Evolutionary conservation across 164 flowering plant genomes (phyloP).

Genomic region (Aristolochia californica): DNA sequence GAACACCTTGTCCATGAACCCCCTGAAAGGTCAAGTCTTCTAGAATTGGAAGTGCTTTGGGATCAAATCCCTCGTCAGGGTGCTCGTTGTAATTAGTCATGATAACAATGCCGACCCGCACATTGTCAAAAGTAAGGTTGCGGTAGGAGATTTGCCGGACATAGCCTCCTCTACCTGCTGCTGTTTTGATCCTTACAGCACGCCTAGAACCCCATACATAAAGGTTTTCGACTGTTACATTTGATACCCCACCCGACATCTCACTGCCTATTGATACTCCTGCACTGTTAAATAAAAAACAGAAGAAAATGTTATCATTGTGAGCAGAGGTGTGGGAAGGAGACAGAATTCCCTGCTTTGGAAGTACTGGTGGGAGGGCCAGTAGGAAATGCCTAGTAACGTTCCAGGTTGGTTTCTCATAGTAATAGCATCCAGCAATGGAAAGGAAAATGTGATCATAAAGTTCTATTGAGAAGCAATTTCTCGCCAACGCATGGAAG

Average conservation of each 20-base stretch:
- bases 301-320: background rate
- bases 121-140: conserved; percentile 65
- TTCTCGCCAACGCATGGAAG: too few relatives aligned
- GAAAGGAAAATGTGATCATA: too few relatives aligned
- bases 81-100: conserved; percentile 96
- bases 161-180: conserved; percentile 85
- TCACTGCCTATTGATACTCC: conserved; percentile 97
- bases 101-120: conserved; percentile 80
- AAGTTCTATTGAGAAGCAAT: too few relatives aligned
- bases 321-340: background rate
- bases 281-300: conserved; percentile 37
- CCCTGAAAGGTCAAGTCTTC: conserved; percentile 54
- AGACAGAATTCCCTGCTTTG: background rate
- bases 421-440: too few relatives aligned
- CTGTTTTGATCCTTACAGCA: conserved; percentile 83
- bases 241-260: conserved; percentile 96
- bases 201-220: conserved; percentile 76
- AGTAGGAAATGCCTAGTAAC: too few relatives aligned
- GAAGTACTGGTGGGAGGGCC: too few relatives aligned
- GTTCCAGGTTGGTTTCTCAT: too few relatives aligned
- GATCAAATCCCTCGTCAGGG: conserved; percentile 70
- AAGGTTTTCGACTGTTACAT: conserved; percentile 74
- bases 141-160: conserved; percentile 58
- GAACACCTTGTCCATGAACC: conserved; percentile 80
- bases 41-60: conserved; percentile 53